Conservation (phyloP, 257 asterid species). For the Leonotis leonurus region DNA sequence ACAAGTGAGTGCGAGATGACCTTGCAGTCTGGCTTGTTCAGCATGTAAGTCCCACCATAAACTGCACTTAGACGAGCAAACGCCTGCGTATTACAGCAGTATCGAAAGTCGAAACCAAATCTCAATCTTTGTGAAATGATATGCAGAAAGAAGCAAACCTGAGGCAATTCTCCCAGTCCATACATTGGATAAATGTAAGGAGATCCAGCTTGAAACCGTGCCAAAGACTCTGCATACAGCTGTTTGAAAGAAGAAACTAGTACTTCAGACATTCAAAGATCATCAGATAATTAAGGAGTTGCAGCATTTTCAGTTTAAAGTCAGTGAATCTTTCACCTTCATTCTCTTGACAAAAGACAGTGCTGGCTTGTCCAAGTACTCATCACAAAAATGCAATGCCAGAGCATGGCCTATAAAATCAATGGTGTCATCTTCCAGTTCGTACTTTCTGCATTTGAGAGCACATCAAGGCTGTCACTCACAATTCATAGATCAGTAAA, state of each 20-base stretch:
- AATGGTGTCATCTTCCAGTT: slow-evolving; percentile 84
- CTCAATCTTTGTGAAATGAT: background rate
- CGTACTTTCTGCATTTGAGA: slow-evolving; percentile 67
- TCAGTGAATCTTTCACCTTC: slow-evolving; percentile 41
- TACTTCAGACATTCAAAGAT: too few species aligned
- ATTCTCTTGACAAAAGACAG: slow-evolving; percentile 73
- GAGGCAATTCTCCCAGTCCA: slow-evolving; percentile 97
- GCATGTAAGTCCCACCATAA: slow-evolving; percentile 99
- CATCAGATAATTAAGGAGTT: too few species aligned
- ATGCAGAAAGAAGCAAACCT: slow-evolving; percentile 47
- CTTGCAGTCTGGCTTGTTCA: slow-evolving; percentile 93
- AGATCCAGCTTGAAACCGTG: slow-evolving; percentile 93
- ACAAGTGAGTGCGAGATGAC: too few species aligned
- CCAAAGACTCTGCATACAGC: slow-evolving; percentile 96
- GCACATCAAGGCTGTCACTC: background rate
- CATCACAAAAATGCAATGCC: slow-evolving; percentile 69
- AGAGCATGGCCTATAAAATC: slow-evolving; percentile 92
- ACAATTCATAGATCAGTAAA: too few species aligned
- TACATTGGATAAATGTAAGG: slow-evolving; percentile 97
- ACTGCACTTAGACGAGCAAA: slow-evolving; percentile 99
- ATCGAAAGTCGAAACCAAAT: background rate
- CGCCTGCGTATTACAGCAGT: slow-evolving; percentile 47
- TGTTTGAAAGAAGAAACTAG: slow-evolving; percentile 27
- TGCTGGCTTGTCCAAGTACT: slow-evolving; percentile 88
- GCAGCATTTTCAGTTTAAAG: too few species aligned